Evolutionary conservation across 371 early-diverging fungal genomes (phyloP).

Genomic region (Mycotypha africana): DNA sequence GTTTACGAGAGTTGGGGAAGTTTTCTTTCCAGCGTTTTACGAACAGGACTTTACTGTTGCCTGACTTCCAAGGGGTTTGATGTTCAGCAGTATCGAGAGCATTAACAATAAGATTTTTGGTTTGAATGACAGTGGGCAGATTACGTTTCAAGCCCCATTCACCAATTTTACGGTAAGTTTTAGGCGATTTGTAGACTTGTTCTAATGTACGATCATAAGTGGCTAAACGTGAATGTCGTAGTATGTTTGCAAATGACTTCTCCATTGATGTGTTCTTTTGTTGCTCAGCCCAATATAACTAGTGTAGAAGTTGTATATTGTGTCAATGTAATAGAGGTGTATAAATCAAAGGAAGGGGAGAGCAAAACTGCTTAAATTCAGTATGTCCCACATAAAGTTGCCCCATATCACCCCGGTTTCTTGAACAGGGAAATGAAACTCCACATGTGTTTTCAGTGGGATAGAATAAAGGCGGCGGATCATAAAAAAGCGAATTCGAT

Average conservation of each 20-base stretch:
- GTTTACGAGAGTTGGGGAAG: conserved; percentile 56
- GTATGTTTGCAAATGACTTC: conserved; percentile 64
- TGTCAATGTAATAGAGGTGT: too few species aligned
- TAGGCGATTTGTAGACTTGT: conserved; percentile 69
- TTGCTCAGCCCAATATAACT: too few species aligned
- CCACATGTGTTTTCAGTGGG: too few species aligned
- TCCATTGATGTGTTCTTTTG: too few species aligned
- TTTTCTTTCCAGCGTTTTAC: conserved; percentile 68
- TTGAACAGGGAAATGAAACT: too few species aligned
- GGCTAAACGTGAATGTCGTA: conserved; percentile 69
- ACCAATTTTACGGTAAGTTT: conserved; percentile 42
- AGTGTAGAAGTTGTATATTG: too few species aligned
- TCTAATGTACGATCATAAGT: conserved; percentile 63
- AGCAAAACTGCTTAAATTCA: too few species aligned
- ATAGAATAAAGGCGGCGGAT: too few species aligned
- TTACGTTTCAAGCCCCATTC: conserved; percentile 81
- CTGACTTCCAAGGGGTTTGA: conserved; percentile 69
- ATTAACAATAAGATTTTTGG: conserved; percentile 52
- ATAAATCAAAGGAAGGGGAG: too few species aligned
- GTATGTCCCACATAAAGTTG: too few species aligned
- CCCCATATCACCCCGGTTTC: too few species aligned
- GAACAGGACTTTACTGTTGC: conserved; percentile 48
- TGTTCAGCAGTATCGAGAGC: conserved; percentile 71
- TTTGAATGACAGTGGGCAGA: conserved; percentile 63
- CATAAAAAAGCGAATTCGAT: too few species aligned